Evolutionary conservation across 768 basidiomycete genomes (phyloP).

Genomic region (Boletus insuetus): DNA sequence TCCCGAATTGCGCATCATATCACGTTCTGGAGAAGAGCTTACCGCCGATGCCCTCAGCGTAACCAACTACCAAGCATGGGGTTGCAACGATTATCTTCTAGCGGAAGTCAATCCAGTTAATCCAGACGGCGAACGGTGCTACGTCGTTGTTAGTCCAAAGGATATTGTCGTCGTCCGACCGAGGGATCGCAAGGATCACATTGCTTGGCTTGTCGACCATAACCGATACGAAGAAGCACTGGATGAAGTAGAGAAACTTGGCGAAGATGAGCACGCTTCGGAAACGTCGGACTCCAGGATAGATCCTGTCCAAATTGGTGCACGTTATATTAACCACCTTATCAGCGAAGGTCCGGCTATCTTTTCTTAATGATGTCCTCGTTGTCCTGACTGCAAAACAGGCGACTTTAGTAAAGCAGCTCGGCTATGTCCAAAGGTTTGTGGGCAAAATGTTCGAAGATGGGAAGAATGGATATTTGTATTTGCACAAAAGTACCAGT

Average conservation of each 20-base stretch:
- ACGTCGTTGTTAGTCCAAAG: conserved; percentile 82
- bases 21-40: conserved; percentile 83
- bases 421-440: conserved; percentile 77
- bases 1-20: conserved; percentile 93
- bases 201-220: conserved; percentile 88
- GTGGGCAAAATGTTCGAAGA: conserved; percentile 70
- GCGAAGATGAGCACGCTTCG: conserved; percentile 22
- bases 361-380: neutral
- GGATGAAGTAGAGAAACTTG: conserved; percentile 69
- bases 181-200: conserved; percentile 85
- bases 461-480: conserved; percentile 97
- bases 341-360: conserved; percentile 63
- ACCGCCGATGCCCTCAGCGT: conserved; percentile 81
- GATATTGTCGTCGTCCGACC: conserved; percentile 86
- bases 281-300: conserved; percentile 41
- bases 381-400: conserved; percentile 19
- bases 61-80: conserved; percentile 75
- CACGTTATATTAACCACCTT: conserved; percentile 85
- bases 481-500: conserved; percentile 76
- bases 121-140: conserved; percentile 46
- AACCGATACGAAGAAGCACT: conserved; percentile 88
- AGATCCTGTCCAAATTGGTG: conserved; percentile 69
- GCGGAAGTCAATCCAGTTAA: conserved; percentile 42
- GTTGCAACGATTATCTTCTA: conserved; percentile 89
- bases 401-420: conserved; percentile 79